These are phyloP conservation scores for Aspergillus ostianus DNA, from an alignment of 495 filamentous ascomycete genomes.

Conservation along the genomic window DNA sequence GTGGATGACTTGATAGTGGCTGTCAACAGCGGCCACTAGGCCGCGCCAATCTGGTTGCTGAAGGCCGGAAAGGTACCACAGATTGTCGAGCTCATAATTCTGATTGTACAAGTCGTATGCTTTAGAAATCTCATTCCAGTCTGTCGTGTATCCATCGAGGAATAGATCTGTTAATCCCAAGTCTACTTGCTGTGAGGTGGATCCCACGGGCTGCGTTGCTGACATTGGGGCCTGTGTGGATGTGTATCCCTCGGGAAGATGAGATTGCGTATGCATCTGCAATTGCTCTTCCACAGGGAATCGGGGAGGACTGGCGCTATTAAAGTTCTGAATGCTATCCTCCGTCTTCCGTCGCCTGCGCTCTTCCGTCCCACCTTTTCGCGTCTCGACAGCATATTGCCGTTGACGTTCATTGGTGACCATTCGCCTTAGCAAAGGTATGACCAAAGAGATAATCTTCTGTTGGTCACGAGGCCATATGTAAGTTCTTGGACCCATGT, in stretches of 20 bases:
- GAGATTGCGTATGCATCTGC: constrained; percentile 33
- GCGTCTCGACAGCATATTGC: constrained; percentile 58
- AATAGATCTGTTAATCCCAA: constrained; percentile 37
- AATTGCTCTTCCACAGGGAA: constrained; percentile 35
- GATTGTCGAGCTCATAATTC: constrained; percentile 41
- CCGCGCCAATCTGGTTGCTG: constrained; percentile 46
- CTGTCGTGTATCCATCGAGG: constrained; percentile 38
- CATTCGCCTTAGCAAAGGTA: constrained; percentile 59
- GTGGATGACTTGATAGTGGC: constrained; percentile 43
- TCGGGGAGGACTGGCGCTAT: constrained; percentile 25
- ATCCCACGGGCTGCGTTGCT: constrained; percentile 23
- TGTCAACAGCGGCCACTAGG: constrained; percentile 47
- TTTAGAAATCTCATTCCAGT: constrained; percentile 39
- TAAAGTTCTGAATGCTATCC: constrained; percentile 33
- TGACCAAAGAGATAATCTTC: constrained; percentile 56
- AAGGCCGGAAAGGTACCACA: constrained; percentile 45
- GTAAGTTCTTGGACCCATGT: constrained; percentile 41
- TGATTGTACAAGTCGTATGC: constrained; percentile 41
- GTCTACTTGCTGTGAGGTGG: constrained; percentile 19
- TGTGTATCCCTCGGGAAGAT: constrained; percentile 26
- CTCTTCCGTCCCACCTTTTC: constrained; percentile 47
- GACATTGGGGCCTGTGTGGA: constrained; percentile 28
- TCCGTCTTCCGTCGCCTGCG: constrained; percentile 45
- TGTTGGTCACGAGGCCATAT: constrained; percentile 58
- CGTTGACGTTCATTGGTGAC: constrained; percentile 65